Conservation (phyloP, 768 basidiomycete genomes). For the Suillus sp. region DNA sequence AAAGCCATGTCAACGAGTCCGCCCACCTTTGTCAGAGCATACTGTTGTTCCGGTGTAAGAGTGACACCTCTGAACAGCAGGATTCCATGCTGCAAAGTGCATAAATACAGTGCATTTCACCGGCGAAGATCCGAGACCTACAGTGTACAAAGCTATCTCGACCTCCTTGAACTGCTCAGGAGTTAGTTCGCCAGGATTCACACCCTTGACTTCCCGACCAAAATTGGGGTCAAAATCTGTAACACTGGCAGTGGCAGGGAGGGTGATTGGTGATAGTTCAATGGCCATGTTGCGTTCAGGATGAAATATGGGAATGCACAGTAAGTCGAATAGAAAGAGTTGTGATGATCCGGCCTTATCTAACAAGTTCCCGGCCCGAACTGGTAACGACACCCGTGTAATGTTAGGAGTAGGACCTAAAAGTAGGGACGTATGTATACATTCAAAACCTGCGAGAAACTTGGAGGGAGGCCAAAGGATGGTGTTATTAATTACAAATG, state of each 20-base stretch:
- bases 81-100: constrained; percentile 55
- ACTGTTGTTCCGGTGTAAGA: constrained; percentile 81
- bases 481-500: neutral
- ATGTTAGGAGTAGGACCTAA: no score
- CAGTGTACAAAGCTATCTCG: constrained; percentile 75
- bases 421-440: neutral
- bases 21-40: constrained; percentile 77
- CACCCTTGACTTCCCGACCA: constrained; percentile 75
- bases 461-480: neutral
- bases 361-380: neutral
- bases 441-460: neutral
- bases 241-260: constrained; percentile 73
- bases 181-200: constrained; percentile 64
- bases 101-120: neutral
- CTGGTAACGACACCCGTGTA: neutral
- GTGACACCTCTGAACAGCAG: constrained; percentile 74
- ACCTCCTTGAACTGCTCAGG: constrained; percentile 68
- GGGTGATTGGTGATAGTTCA: constrained; percentile 62
- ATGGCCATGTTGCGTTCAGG: constrained; percentile 56
- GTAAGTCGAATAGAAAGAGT: constrained; percentile 5
- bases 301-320: constrained; percentile 5
- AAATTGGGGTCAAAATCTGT: constrained; percentile 63
- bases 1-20: constrained; percentile 3
- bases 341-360: constrained; percentile 2
- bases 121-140: constrained; percentile 26